phyloP scores from a whole-genome alignment of 495 filamentous ascomycete species.

The Pseudoneurospora amorphoporcata region DNA sequence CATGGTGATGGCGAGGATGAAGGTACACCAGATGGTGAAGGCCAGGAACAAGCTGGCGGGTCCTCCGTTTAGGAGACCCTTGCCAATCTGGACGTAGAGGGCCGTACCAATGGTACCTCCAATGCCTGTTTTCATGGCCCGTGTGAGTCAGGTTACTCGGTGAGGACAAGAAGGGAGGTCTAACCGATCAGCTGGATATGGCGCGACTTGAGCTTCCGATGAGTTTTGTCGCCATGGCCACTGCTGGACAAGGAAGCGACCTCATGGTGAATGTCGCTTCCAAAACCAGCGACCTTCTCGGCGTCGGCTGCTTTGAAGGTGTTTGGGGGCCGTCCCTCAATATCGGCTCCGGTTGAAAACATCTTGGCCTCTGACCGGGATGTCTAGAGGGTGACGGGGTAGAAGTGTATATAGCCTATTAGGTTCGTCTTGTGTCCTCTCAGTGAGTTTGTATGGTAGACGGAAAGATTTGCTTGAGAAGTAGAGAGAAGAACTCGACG shows the following conservation, averaged over 20 bases:
- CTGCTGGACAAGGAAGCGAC: not conserved
- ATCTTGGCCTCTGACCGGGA: not conserved
- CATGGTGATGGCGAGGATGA: slow-evolving; percentile 59
- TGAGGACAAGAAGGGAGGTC: not conserved
- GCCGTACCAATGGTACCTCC: slow-evolving; percentile 43
- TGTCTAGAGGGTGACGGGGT: not conserved
- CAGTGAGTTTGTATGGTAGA: not conserved
- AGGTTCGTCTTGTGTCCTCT: not conserved
- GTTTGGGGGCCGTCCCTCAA: not conserved
- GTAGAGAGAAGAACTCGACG: slow-evolving; percentile 33
- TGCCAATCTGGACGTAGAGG: slow-evolving; percentile 49
- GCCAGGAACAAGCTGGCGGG: slow-evolving; percentile 69
- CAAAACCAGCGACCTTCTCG: slow-evolving; percentile 5
- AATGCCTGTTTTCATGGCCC: slow-evolving; percentile 45
- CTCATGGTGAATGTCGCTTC: not conserved
- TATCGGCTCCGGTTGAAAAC: slow-evolving; percentile 1
- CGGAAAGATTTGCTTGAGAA: slow-evolving; percentile 27
- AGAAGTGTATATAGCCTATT: not conserved
- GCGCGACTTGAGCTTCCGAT: slow-evolving; percentile 36
- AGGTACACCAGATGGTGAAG: slow-evolving; percentile 60
- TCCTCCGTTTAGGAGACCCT: slow-evolving; percentile 56
- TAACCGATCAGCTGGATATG: slow-evolving; percentile 44
- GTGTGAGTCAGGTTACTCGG: not conserved
- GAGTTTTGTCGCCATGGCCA: slow-evolving; percentile 18
- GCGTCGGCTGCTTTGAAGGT: slow-evolving; percentile 3